phyloP scores from a whole-genome alignment of 169 alveolate genomes.

The Plasmodium gallinaceum region DNA sequence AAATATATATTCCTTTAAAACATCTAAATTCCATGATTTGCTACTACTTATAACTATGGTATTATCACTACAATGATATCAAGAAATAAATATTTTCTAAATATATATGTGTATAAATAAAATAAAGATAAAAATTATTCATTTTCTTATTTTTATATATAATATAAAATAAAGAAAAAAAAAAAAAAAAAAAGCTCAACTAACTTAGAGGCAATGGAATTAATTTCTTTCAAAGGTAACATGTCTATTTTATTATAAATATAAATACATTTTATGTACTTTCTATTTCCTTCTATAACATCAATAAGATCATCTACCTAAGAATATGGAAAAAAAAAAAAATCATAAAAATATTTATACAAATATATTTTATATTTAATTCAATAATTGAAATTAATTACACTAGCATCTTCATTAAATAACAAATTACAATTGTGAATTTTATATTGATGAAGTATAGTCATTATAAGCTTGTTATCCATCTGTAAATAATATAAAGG shows the following conservation, averaged over 20 bases:
- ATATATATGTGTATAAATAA: background rate
- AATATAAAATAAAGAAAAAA: background rate
- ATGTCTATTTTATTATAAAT: slow-evolving; percentile 95
- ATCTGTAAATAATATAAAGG: slow-evolving; percentile 12
- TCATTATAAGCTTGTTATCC: slow-evolving; percentile 77
- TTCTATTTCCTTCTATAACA: slow-evolving; percentile 97
- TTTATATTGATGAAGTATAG: slow-evolving; percentile 93
- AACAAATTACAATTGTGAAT: slow-evolving; percentile 94
- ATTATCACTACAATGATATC: slow-evolving; percentile 36
- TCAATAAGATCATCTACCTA: slow-evolving; percentile 97
- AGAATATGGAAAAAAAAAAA: slow-evolving; percentile 4
- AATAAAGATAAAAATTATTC: background rate
- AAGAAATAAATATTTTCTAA: background rate
- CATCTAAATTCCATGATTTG: slow-evolving; percentile 81
- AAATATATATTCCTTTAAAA: slow-evolving; percentile 80
- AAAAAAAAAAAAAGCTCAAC: background rate
- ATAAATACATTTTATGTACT: slow-evolving; percentile 94
- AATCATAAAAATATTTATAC: slow-evolving; percentile 8
- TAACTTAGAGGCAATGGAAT: slow-evolving; percentile 37
- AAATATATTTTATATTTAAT: slow-evolving; percentile 8
- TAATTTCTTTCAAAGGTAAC: slow-evolving; percentile 85
- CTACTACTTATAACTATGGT: slow-evolving; percentile 75
- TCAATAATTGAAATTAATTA: slow-evolving; percentile 15
- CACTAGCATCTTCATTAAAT: slow-evolving; percentile 95
- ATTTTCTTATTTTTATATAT: background rate